Conservation (phyloP, 2,329 filamentous ascomycete genomes). For the Volutella citrinella region DNA sequence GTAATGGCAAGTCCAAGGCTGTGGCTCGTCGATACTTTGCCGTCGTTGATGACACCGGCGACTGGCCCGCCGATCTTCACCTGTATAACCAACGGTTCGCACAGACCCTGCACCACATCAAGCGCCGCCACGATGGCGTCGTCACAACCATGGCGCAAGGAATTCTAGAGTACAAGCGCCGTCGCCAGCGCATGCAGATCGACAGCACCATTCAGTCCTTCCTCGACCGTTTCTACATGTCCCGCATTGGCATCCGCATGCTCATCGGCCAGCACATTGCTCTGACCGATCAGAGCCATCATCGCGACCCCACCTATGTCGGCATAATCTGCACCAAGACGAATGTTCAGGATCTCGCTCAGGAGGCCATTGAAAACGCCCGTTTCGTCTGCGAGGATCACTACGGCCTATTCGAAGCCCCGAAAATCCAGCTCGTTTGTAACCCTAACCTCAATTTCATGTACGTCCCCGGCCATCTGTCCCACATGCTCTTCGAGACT, state of each 20-base stretch:
- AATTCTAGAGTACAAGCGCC: constrained; percentile 96
- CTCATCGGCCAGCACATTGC: constrained; percentile 98
- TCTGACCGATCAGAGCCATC: constrained; percentile 86
- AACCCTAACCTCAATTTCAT: constrained; percentile 95
- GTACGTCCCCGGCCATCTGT: constrained; percentile 98
- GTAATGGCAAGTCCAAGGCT: constrained; percentile 46
- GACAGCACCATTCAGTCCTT: constrained; percentile 97
- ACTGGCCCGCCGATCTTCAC: constrained; percentile 92
- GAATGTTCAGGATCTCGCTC: constrained; percentile 89
- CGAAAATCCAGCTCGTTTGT: constrained; percentile 94
- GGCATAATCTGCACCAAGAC: constrained; percentile 99
- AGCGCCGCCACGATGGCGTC: constrained; percentile 91
- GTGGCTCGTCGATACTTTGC: constrained; percentile 72
- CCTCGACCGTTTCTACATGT: constrained; percentile 99
- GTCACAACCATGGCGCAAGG: constrained; percentile 98
- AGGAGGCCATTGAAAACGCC: constrained; percentile 97
- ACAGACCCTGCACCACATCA: constrained; percentile 87
- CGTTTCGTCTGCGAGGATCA: constrained; percentile 99
- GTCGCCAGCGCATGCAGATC: constrained; percentile 95
- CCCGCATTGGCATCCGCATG: constrained; percentile 98
- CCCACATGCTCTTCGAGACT: constrained; percentile 99
- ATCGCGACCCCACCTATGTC: constrained; percentile 89
- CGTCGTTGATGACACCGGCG: constrained; percentile 79
- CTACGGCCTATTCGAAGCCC: constrained; percentile 94
- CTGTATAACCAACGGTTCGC: constrained; percentile 93